phyloP scores from a whole-genome alignment of 495 filamentous ascomycete species.

The Penicillium goetzii region DNA sequence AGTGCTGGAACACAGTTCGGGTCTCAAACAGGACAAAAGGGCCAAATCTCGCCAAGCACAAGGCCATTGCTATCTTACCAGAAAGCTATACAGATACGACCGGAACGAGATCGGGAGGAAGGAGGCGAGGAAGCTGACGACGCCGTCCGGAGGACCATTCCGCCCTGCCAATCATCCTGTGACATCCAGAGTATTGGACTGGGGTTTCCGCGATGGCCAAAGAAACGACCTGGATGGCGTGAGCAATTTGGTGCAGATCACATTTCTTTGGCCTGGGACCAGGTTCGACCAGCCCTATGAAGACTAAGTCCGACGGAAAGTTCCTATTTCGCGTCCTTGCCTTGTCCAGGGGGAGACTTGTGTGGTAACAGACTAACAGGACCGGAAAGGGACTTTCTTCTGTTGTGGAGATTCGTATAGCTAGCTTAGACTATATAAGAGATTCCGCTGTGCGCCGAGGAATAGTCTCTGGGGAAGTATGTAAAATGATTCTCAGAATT shows the following conservation, averaged over 20 bases:
- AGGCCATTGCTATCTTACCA: slow-evolving; percentile 2
- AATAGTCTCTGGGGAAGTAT: too few relatives aligned
- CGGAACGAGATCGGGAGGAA: slow-evolving; percentile 7
- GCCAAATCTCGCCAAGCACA: slow-evolving; percentile 1
- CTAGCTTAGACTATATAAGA: background rate
- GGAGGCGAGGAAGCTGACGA: slow-evolving; percentile 6
- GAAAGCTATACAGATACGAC: slow-evolving; percentile 13
- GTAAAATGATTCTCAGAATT: background rate
- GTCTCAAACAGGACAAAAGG: slow-evolving; percentile 2
- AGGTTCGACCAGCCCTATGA: slow-evolving; percentile 11
- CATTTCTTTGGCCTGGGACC: background rate
- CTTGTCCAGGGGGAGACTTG: background rate
- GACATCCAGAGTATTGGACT: slow-evolving; percentile 33
- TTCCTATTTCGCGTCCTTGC: background rate
- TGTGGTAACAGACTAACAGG: background rate
- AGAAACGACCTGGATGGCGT: slow-evolving; percentile 3
- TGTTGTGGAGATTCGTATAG: background rate
- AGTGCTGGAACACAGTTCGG: background rate
- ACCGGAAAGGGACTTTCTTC: background rate
- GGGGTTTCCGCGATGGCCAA: background rate
- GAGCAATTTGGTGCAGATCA: slow-evolving; percentile 11
- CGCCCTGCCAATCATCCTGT: slow-evolving; percentile 13
- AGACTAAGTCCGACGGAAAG: background rate
- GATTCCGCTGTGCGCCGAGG: background rate
- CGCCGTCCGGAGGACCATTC: background rate